phyloP scores from a whole-genome alignment of 805 yeast genomes.

The Candida morakotiae region DNA sequence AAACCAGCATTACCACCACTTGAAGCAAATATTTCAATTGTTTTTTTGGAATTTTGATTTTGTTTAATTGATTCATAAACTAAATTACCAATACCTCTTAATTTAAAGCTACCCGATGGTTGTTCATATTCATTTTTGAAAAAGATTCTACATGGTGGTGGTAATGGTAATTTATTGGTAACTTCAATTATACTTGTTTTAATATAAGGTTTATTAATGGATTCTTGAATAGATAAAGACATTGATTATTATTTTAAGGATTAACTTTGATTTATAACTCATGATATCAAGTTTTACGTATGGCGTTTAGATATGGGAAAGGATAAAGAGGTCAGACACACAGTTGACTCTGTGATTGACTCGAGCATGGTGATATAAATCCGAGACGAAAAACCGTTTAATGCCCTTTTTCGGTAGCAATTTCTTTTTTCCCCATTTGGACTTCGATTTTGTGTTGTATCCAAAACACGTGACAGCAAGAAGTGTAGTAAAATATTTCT shows the following conservation, averaged over 20 bases:
- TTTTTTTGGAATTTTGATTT: slow-evolving; percentile 18
- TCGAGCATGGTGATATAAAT: not conserved
- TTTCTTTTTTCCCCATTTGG: no score
- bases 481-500: not conserved
- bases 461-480: not conserved
- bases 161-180: slow-evolving; percentile 23
- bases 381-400: no score
- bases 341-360: not conserved
- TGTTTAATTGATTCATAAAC: slow-evolving; percentile 28
- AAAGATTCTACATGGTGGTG: slow-evolving; percentile 38
- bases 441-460: no score
- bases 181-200: slow-evolving; percentile 39
- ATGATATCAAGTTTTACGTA: no score
- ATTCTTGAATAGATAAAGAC: no score
- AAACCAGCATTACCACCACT: slow-evolving; percentile 57
- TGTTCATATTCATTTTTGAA: slow-evolving; percentile 51
- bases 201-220: slow-evolving; percentile 18
- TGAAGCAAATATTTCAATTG: slow-evolving; percentile 44
- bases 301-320: not conserved
- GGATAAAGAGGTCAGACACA: not conserved
- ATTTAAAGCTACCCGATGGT: slow-evolving; percentile 54
- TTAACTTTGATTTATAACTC: no score
- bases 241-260: no score
- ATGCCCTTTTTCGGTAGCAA: no score
- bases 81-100: slow-evolving; percentile 50